Evolutionary conservation across 2,329 filamentous ascomycete species (phyloP), one percentile per base, ranked within the genome.

Genomic region (Neophaeococcomyces aloes): DNA sequence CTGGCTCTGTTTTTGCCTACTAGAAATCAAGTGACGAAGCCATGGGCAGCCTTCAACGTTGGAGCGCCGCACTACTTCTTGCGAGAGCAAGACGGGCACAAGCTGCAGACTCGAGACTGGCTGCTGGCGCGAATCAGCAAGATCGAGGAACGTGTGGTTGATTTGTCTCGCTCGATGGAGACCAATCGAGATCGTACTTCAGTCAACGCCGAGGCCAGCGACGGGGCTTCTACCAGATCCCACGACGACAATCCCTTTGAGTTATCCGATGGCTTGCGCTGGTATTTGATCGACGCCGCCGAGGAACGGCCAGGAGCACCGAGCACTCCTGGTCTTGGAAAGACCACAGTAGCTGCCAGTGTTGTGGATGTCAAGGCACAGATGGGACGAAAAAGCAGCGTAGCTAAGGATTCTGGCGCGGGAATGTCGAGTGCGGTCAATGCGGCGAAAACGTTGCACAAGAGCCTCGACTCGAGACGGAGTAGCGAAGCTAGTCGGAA

Each of bases 21-120:
- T 0, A 76, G 89, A 29, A 96, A 95, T 59, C 88, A 96, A 64
- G 85, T 84, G 29, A 91, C 87, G 3, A 83, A 89, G 13, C 89
- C 91, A 1, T 98, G 91, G 91, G 91, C 91, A 4, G 91, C 91
- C 1, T 98, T 98, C 73, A 98, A 98, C 57, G 85, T 98, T 25
- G 89, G 88, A 1, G 94, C 89, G 48, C 91, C 91, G 7, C 91
- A 98, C 61, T 96, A 91, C 66, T 98, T 98, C 67, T 72, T 98
- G 2, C 83, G 87, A 29, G 91, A 98, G 62, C 84, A 93, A 60
- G 89, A 96, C 55, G 75, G 74, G 1, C 93, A 98, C 63, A 81
- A 86, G 48, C 70, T 98, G 4, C 78, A 81, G 23, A 81, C 79
- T 37, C 77, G 89, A 29, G 91, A 98, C 60, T 98, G 91, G 87